Base-by-base conservation (phyloP, 75 land plant genomes). In the Sequoia sempervirens region DNA sequence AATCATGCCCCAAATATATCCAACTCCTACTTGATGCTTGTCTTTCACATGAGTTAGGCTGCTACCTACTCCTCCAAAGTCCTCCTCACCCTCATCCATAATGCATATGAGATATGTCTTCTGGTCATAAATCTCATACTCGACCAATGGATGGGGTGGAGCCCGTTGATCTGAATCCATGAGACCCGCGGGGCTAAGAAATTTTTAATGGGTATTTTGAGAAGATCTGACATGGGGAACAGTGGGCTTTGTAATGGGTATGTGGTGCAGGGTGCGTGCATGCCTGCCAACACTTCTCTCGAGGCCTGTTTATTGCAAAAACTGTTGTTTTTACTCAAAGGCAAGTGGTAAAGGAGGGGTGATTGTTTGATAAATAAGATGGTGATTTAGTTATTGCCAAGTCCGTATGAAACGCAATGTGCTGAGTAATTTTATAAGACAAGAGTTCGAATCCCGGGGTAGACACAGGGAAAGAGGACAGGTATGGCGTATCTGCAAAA, bases 401-500 rank as follows among this genome's bases (percentile, higher is more conserved):
- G 11, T 38, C 41, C n/a, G 45, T 13, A 26, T 23, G 45, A 41
- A 8, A 28, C 26, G 50, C 46, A 41, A 41, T 41, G 45, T 41
- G 80, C 26, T 23, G 7, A 15, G 50, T 26, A 18, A 40, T 76
- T 41, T 76, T 76, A 41, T 76, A 76, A 23, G 23, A 7, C 46
- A 4, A 14, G 26, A 26, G 80, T 76, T 43, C 23, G 80, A 76
- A 76, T 76, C 80, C 80, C 80, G 46, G 23, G 6, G 58, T 40
- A 32, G 82, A 53, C 82, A 81, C 82, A 28, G 36, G 53, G 40
- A 81, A 53, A 81, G 82, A 32, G 61, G 82, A 81, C 68, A 52
- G 82, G 80, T 53, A 52, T 81, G 82, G 82, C 64, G 82, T 45
- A 81, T 81, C 82, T 52, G 61, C n/a, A 14, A 13, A 52, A 50